Base-by-base conservation (phyloP, 2,329 filamentous ascomycete species). In the Fusarium neocosmosporiellum region DNA sequence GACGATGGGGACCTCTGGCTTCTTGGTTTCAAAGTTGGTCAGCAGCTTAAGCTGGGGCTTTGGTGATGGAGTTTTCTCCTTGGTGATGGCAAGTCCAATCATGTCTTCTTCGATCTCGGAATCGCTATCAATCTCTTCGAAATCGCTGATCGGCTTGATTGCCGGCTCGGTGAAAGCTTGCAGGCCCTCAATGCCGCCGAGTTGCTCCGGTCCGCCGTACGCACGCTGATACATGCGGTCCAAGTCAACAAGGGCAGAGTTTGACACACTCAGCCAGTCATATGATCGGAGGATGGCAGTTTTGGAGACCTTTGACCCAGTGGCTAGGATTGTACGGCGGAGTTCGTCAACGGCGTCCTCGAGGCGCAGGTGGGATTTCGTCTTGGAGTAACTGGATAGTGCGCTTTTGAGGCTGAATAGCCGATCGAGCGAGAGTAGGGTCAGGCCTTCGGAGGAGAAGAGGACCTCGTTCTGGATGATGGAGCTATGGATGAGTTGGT, bases 341-440 rank as follows among this genome's bases (percentile, higher is more conserved):
- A 92, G 84, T 77, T 91, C 89, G 78, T 92, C 89, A 55, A 92
- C 88, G 31, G 90, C 89, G 55, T 90, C 86, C 72, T 91, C 88
- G 10, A 92, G 84, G 13, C 86, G 84, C 34, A 83, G 77, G 13
- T 81, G 81, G 37, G 82, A 82, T 20, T 78, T 80, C 1, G 84
- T 85, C 65, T 83, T 84, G 6, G 87, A 85, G 78, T 91, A 91
- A 71, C 85, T 86, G 20, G 87, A 85, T 13, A 92, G 84, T 1
- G 89, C 88, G 54, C 85, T 84, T 78, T 91, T 91, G 82, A 93
- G 89, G 46, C 88, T 90, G 81, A 91, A 93, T 53, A 91, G 80
- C 58, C 89, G 85, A 79, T 92, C 90, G 13, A 92, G 84, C 0
- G 89, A 86, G 16, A 91, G 78, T 9, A 93, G 81, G 0, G 86